Base-by-base conservation (phyloP, 306 rosid genomes). In the Cucurbita ficifolia region DNA sequence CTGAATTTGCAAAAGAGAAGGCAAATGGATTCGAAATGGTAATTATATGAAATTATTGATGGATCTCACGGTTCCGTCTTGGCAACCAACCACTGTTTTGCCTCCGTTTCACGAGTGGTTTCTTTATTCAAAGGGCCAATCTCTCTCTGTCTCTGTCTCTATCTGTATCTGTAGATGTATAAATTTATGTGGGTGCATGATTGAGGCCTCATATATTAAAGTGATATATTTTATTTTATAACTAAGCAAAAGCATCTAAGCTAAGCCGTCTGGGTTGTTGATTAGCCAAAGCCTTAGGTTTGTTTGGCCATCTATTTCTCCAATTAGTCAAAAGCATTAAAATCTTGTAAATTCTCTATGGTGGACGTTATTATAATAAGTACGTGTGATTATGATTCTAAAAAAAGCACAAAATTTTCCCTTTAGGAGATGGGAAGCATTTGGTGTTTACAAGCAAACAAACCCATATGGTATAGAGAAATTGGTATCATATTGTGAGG, bases 321-420 rank as follows among this genome's bases (percentile, higher is more conserved):
- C 54, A 67, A 74, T 52, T 75, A 74, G 85, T 76, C 82, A 78
- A 83, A 81, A 78, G 83, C 77, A 76, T 61, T 77, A 45, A 81
- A 75, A 38, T 5, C 74, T 78, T 24, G 75, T 60, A 74, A 79
- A 77, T 82, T 78, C 84, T 50, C 80, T 51, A 14, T 52, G 86
- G 86, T 78, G 88, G 83, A 72, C 55, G 42, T 81, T 83, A 83
- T 78, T 83, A 67, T 76, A 54, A 64, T 14, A 11, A 29, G 52
- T 16, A 55, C 24, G 33, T 52, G 9, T 58, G 56, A 54, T 74
- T 48, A 67, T 33, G 74, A 69, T 65, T 64, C 33, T 63, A 38
- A 0, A 18, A 18, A 40, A 40, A 7, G 8, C 4, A 63, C 4
- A 39, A 8, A 56, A 10, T 3, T 65, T 40, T 29, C 72, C 69